These are phyloP conservation scores for Gonium pectorale DNA, from an alignment of 139 green algal genomes.

Conservation along the genomic window DNA sequence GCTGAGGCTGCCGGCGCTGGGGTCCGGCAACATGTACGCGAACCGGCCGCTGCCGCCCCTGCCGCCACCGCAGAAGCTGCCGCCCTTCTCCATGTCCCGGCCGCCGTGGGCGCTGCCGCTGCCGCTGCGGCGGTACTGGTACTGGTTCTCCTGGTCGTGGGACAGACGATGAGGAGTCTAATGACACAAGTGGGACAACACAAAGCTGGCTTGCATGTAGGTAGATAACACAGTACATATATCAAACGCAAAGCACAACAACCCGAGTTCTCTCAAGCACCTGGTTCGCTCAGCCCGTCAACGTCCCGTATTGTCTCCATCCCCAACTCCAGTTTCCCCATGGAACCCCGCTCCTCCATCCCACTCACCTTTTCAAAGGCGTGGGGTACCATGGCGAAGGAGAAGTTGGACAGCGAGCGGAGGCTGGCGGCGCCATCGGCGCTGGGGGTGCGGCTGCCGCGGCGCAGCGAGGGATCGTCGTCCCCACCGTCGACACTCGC, in stretches of 20 bases:
- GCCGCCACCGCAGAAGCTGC: not conserved
- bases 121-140: not conserved
- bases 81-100: slow-evolving; percentile 13
- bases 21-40: not conserved
- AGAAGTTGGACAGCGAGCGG: slow-evolving; percentile 32
- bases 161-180: too few species aligned
- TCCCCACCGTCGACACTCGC: not conserved
- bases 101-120: slow-evolving; percentile 1
- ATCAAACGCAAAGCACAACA: too few species aligned
- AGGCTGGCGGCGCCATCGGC: not conserved
- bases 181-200: too few species aligned
- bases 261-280: too few species aligned
- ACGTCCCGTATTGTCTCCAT: too few species aligned
- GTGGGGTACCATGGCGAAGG: slow-evolving; percentile 12
- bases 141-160: too few species aligned
- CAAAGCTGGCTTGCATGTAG: too few species aligned
- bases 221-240: too few species aligned
- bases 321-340: too few species aligned
- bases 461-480: not conserved
- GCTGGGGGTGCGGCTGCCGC: not conserved
- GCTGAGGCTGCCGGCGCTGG: not conserved
- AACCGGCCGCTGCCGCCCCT: not conserved
- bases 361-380: slow-evolving; percentile 24
- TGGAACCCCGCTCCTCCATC: too few species aligned
- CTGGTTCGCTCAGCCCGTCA: too few species aligned